These are phyloP conservation scores for Diospyros lotus DNA, from an alignment of 148 eudicot genomes.

Conservation along the genomic window DNA sequence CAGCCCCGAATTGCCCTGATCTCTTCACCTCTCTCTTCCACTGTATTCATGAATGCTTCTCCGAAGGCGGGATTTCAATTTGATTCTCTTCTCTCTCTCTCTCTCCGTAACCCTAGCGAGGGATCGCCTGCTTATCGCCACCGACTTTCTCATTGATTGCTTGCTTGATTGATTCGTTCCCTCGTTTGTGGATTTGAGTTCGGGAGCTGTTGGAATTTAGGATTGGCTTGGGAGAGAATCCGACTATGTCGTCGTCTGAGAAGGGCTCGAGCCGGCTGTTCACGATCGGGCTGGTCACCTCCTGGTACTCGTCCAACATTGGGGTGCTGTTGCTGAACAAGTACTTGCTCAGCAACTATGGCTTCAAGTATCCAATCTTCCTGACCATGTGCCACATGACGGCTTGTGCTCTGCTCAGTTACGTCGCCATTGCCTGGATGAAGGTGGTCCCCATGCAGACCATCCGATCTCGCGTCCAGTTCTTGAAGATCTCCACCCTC, in stretches of 20 bases:
- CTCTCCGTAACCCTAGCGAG: not conserved
- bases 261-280: constrained; percentile 50
- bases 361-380: constrained; percentile 83
- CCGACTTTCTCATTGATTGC: too few relatives aligned
- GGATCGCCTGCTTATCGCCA: not conserved
- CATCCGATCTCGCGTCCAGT: constrained; percentile 68
- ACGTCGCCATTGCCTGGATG: constrained; percentile 85
- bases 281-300: constrained; percentile 66
- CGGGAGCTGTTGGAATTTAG: constrained; percentile 6
- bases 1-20: not conserved
- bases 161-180: not conserved
- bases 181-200: not conserved
- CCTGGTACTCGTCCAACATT: constrained; percentile 86
- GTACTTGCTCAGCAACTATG: constrained; percentile 72
- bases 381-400: constrained; percentile 93
- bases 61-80: too few relatives aligned
- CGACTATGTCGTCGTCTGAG: constrained; percentile 28
- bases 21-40: constrained; percentile 1
- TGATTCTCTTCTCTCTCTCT: not conserved
- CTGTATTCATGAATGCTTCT: constrained; percentile 11
- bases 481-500: constrained; percentile 65
- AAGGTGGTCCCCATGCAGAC: constrained; percentile 88
- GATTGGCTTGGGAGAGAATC: not conserved
- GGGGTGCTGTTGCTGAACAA: constrained; percentile 77
- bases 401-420: constrained; percentile 78